Evolutionary conservation across 257 asterid genomes (phyloP).

Genomic region (Linaria vulgaris): DNA sequence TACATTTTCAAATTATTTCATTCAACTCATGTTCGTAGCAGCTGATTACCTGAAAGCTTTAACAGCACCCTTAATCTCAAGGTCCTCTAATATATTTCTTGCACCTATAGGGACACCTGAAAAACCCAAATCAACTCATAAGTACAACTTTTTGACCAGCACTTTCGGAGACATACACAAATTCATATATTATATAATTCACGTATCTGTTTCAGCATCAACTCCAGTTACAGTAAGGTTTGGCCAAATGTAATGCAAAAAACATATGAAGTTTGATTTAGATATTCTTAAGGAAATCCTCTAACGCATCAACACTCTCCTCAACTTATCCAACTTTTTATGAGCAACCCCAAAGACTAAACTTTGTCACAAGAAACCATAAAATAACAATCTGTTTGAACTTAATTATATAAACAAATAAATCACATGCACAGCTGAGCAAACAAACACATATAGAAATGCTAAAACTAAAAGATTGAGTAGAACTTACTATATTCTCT

Average conservation of each 20-base stretch:
- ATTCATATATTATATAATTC: not conserved
- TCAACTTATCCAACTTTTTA: too few species aligned
- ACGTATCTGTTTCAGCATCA: conserved; percentile 5
- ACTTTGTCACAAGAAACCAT: not conserved
- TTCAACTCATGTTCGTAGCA: conserved; percentile 1
- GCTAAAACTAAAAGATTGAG: conserved; percentile 5
- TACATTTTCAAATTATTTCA: not conserved
- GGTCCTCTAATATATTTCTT: conserved; percentile 84
- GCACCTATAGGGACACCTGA: conserved; percentile 77
- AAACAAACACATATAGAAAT: not conserved
- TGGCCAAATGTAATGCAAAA: not conserved
- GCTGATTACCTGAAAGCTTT: conserved; percentile 65
- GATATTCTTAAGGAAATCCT: not conserved
- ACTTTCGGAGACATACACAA: not conserved
- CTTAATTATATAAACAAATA: conserved; percentile 1
- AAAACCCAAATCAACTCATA: conserved; percentile 27
- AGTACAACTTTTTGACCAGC: not conserved
- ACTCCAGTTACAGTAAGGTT: conserved; percentile 2
- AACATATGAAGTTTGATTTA: not conserved
- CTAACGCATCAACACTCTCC: too few species aligned
- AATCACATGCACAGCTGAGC: not conserved
- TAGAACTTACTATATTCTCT: conserved; percentile 71
- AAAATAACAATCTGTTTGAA: conserved; percentile 7
- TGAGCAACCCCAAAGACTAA: too few species aligned
- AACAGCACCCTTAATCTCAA: conserved; percentile 81